Percentiles rank a stretch among this genome's conserved stretches.
Conservation (phyloP, 192 early-diverging fungal genomes). For the Backusella tuberculispora region DNA sequence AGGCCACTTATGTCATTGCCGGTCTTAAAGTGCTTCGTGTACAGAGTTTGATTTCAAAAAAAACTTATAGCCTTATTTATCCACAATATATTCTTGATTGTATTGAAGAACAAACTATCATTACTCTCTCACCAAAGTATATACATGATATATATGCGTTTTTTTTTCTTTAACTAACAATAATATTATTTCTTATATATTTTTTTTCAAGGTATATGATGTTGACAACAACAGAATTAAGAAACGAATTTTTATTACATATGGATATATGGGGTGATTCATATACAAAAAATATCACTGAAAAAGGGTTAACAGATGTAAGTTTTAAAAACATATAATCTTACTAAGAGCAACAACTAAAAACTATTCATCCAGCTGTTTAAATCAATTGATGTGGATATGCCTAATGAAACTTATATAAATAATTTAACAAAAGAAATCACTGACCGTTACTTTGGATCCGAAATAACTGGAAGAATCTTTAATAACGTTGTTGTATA, state of each 20-base stretch:
- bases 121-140: slow-evolving; percentile 68
- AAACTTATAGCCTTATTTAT: slow-evolving; percentile 61
- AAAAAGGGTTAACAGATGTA: slow-evolving; percentile 60
- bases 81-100: slow-evolving; percentile 70
- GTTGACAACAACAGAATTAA: slow-evolving; percentile 55
- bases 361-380: neutral
- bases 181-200: neutral
- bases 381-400: neutral
- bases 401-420: neutral
- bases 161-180: neutral
- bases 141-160: neutral
- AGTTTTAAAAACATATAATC: neutral
- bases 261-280: slow-evolving; percentile 76
- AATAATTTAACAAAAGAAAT: slow-evolving; percentile 8
- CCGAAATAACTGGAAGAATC: slow-evolving; percentile 1
- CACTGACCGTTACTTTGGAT: slow-evolving; percentile 20
- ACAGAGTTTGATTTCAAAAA: slow-evolving; percentile 54
- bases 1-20: slow-evolving; percentile 49
- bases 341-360: too few relatives aligned
- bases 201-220: slow-evolving; percentile 59
- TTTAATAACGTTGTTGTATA: slow-evolving; percentile 25
- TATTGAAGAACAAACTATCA: slow-evolving; percentile 45
- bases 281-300: slow-evolving; percentile 61
- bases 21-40: slow-evolving; percentile 54
- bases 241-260: slow-evolving; percentile 49